Percentiles rank a stretch among this genome's conserved stretches.
Conservation (phyloP, 441 rosid genomes). For the Eutrema salsugineum region DNA sequence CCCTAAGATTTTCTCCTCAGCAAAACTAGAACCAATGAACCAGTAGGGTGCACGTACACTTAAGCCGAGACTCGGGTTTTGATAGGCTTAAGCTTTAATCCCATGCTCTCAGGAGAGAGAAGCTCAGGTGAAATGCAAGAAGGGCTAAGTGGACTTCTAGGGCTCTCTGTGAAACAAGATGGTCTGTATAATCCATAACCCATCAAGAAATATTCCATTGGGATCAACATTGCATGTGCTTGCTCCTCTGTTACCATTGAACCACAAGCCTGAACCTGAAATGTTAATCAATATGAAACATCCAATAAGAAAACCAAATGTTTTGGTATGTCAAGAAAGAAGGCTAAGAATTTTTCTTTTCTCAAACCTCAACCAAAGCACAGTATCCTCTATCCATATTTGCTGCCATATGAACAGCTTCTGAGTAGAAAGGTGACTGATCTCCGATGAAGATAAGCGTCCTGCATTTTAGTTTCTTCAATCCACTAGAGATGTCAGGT, state of each 20-base stretch:
- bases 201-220: conserved; percentile 81
- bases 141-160: conserved; percentile 67
- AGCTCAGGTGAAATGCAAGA: conserved; percentile 77
- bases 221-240: conserved; percentile 75
- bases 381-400: conserved; percentile 56
- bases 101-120: conserved; percentile 87
- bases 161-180: conserved; percentile 48
- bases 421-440: conserved; percentile 56
- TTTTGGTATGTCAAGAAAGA: not conserved
- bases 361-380: conserved; percentile 70
- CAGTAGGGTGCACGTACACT: conserved; percentile 9
- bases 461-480: conserved; percentile 65
- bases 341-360: not conserved
- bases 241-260: conserved; percentile 90
- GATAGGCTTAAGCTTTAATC: conserved; percentile 75
- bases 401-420: conserved; percentile 64
- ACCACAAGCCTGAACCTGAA: conserved; percentile 79
- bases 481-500: conserved; percentile 62
- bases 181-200: conserved; percentile 70
- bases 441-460: conserved; percentile 80
- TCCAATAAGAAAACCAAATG: not conserved
- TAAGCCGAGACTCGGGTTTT: conserved; percentile 50
- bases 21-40: conserved; percentile 16
- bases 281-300: not conserved
- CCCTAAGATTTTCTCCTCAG: conserved; percentile 19